These are phyloP conservation scores for Cadophora malorum DNA, from an alignment of 2,329 filamentous ascomycete genomes.

Conservation along the genomic window DNA sequence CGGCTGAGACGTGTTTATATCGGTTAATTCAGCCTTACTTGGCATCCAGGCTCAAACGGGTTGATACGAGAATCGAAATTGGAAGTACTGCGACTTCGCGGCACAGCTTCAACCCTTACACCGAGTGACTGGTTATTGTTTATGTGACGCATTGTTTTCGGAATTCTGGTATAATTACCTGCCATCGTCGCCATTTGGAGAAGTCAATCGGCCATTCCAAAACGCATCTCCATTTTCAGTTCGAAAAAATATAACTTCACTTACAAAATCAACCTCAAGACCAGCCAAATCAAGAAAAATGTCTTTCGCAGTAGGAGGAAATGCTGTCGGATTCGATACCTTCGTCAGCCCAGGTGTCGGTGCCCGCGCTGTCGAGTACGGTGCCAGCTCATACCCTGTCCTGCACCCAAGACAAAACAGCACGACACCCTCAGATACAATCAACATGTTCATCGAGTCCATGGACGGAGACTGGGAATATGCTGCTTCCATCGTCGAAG, in stretches of 20 bases:
- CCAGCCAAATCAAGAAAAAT: not conserved
- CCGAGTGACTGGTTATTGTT: not conserved
- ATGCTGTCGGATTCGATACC: conserved; percentile 2
- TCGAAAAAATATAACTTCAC: not conserved
- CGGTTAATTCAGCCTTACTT: conserved; percentile 12
- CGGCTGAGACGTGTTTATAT: conserved; percentile 11
- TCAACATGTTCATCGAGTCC: conserved; percentile 26
- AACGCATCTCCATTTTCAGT: not conserved
- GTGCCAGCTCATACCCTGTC: conserved; percentile 3
- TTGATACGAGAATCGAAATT: conserved; percentile 9
- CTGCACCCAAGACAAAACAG: conserved; percentile 9
- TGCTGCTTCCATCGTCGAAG: conserved; percentile 20
- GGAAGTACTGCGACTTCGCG: not conserved
- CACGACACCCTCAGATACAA: conserved; percentile 6
- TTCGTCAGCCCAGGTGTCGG: conserved; percentile 16
- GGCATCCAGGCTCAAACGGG: not conserved
- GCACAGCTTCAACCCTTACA: not conserved
- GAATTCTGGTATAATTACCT: conserved; percentile 6
- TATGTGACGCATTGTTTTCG: not conserved
- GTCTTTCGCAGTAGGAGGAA: conserved; percentile 22
- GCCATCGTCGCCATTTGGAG: not conserved
- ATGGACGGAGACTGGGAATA: conserved; percentile 14
- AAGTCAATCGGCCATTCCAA: not conserved
- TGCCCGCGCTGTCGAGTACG: conserved; percentile 4
- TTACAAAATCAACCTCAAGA: not conserved